Base-by-base conservation (phyloP, 1,284 basidiomycete genomes). In the Anthracocystis setariae region DNA sequence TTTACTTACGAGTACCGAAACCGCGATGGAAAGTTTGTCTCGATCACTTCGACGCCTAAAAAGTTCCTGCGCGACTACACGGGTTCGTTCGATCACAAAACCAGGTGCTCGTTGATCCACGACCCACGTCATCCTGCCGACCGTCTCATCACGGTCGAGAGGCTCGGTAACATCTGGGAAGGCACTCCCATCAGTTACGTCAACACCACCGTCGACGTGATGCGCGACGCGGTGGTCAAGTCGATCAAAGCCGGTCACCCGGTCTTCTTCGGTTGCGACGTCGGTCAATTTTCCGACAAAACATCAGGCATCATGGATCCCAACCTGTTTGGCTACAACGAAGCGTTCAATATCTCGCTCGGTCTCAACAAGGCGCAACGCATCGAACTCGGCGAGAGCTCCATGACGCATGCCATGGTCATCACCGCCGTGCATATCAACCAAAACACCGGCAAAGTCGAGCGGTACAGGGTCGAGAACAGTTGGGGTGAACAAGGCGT, bases 401-500 rank as follows among this genome's bases (percentile, higher is more conserved):
- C 89, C 20, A 94, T 94, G 92, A 94, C 92, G 1, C 93, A 94
- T 81, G 92, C 92, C 4, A 93, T 84, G 82, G 81, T 82, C 40
- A 76, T 77, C 45, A 71, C 65, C 5, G 73, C 59, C 3, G 70
- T 76, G 17, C 64, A 76, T 40, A 58, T 80, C 46, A 66, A 76
- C 33, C 54, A 59, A 0, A 83, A 85, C 0, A 84, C 85, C 0
- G 92, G 92, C 46, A 88, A 88, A 59, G 90, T 93, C 1, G 85
- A 94, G 29, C 87, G 93, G 12, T 98, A 92, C 87, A 91, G 93
- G 84, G 92, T 97, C 12, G 94, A 98, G 86, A 98, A 98, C 85
- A 91, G 89, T 9, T 98, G 94, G 95, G 91, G 92, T 23, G 52
- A 53, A 8, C 88, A 89, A n/a, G 85, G 85, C 0, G 87, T 86